phyloP scores from a whole-genome alignment of 2,329 filamentous ascomycete species.

The Paecilomyces fulvus region DNA sequence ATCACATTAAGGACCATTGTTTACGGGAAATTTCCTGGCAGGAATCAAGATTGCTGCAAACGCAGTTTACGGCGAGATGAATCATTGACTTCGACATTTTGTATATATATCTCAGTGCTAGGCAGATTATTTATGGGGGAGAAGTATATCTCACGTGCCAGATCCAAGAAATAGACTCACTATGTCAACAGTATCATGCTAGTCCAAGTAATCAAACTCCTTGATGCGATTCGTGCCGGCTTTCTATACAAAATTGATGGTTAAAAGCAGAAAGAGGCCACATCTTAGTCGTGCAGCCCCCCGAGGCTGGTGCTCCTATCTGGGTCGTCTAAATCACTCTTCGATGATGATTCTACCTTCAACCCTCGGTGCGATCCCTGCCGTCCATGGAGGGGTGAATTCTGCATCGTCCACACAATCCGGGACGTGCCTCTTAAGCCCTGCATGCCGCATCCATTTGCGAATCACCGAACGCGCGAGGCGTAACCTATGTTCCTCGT shows the following conservation, averaged over 20 bases:
- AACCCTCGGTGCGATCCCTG: slow-evolving; percentile 65
- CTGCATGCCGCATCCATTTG: slow-evolving; percentile 65
- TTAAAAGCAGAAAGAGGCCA: not conserved
- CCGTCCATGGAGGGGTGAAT: slow-evolving; percentile 64
- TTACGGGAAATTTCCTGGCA: no score
- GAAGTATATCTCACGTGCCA: no score
- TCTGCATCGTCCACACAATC: slow-evolving; percentile 50
- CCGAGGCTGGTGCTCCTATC: not conserved
- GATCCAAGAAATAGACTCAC: no score
- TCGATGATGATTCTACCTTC: slow-evolving; percentile 60
- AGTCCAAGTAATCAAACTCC: no score
- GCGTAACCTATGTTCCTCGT: slow-evolving; percentile 49
- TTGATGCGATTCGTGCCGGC: no score
- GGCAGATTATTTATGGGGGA: no score
- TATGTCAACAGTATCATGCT: no score
- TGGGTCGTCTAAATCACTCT: not conserved
- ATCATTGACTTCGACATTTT: no score
- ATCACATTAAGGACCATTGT: no score
- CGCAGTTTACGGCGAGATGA: no score
- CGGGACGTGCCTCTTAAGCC: slow-evolving; percentile 45
- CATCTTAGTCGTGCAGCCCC: not conserved
- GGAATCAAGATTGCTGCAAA: no score
- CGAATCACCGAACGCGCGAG: slow-evolving; percentile 60
- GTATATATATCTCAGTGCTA: no score
- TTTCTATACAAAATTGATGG: not conserved